Percentiles rank a stretch among this genome's conserved stretches.
Evolutionary conservation across 768 basidiomycete genomes (phyloP).

Genomic region (Phanerochaete sordida): DNA sequence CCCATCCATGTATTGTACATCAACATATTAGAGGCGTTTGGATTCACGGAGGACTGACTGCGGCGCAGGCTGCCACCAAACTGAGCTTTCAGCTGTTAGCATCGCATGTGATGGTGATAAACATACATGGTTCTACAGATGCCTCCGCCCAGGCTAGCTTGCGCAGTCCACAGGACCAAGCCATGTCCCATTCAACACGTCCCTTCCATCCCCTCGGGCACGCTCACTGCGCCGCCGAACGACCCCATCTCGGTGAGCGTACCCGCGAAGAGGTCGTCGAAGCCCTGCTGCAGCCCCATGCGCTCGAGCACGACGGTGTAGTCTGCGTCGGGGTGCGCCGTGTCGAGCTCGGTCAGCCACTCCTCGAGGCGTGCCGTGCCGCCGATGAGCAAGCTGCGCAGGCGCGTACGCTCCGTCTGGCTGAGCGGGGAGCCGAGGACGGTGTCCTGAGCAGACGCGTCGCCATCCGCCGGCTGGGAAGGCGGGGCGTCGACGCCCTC

Average conservation of each 20-base stretch:
- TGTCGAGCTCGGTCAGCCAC: constrained; percentile 46
- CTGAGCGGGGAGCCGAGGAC: constrained; percentile 44
- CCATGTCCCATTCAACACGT: too few species aligned
- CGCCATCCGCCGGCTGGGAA: constrained; percentile 37
- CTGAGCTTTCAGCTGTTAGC: too few species aligned
- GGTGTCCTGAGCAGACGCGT: constrained; percentile 16
- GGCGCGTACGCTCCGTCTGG: constrained; percentile 70
- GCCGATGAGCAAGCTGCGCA: constrained; percentile 61
- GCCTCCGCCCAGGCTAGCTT: too few species aligned
- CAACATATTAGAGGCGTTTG: too few species aligned
- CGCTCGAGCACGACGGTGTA: constrained; percentile 39
- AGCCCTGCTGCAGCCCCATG: constrained; percentile 55
- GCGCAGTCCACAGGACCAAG: too few species aligned
- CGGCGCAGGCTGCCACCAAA: too few species aligned
- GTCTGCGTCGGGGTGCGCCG: constrained; percentile 18
- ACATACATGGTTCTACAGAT: too few species aligned
- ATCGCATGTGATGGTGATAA: too few species aligned
- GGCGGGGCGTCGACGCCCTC: constrained; percentile 39
- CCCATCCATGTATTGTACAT: too few species aligned
- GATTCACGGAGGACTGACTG: too few species aligned
- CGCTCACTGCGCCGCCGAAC: constrained; percentile 28
- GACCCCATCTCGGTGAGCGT: constrained; percentile 61
- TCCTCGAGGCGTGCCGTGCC: constrained; percentile 64
- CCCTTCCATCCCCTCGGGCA: constrained; percentile 21
- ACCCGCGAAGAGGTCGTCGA: constrained; percentile 59